Percentiles rank a stretch among this genome's conserved stretches.
Evolutionary conservation across 1,284 basidiomycete species (phyloP).

Genomic region (Ustilago tritici): DNA sequence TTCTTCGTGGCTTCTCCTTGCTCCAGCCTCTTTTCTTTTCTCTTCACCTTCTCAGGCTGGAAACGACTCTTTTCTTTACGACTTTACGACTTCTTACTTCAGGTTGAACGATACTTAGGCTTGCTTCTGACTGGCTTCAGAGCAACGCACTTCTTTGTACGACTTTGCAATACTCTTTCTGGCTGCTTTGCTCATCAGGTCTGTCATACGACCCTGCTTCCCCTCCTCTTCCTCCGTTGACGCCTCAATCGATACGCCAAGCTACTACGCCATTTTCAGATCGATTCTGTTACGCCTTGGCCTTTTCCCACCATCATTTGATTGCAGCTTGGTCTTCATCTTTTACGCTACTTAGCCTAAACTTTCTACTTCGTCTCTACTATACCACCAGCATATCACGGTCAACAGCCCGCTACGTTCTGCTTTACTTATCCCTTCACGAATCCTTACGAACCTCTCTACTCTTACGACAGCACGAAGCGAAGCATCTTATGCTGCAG

Average conservation of each 20-base stretch:
- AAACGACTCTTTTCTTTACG: slow-evolving; percentile 19
- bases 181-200: not conserved
- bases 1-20: slow-evolving; percentile 12
- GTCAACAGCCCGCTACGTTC: not conserved
- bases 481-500: slow-evolving; percentile 5
- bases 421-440: not conserved
- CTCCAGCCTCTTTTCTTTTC: slow-evolving; percentile 18
- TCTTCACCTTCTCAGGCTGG: slow-evolving; percentile 22
- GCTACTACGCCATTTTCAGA: not conserved
- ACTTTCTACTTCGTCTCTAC: not conserved
- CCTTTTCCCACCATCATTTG: not conserved
- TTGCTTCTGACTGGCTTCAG: slow-evolving; percentile 28
- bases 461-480: not conserved
- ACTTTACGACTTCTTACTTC: slow-evolving; percentile 12
- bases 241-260: not conserved
- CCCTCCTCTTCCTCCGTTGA: too few relatives aligned
- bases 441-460: not conserved
- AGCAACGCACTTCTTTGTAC: slow-evolving; percentile 12
- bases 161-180: not conserved
- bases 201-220: not conserved
- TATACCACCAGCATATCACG: slow-evolving; percentile 1
- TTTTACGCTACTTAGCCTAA: not conserved
- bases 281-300: not conserved
- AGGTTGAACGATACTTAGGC: slow-evolving; percentile 12
- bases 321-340: not conserved